Conservation (phyloP, 2,329 filamentous ascomycete genomes). For the Botrytis porri region DNA sequence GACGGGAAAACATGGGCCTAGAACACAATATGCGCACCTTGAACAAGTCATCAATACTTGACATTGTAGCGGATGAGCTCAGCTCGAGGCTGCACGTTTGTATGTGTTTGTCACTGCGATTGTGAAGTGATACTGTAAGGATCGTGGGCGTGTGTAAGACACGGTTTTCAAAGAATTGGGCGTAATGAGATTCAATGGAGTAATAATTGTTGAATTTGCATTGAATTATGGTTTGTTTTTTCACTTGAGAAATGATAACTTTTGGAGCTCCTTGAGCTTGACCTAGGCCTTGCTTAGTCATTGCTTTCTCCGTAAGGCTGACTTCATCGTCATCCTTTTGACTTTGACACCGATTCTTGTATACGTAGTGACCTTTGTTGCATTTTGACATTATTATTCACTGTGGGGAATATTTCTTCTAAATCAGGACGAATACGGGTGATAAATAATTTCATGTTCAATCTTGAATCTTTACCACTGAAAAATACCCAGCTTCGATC, state of each 20-base stretch:
- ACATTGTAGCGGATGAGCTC: constrained; percentile 26
- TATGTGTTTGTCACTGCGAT: neutral
- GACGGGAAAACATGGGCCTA: neutral
- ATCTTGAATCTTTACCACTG: neutral
- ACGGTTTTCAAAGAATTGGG: neutral
- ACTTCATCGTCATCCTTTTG: neutral
- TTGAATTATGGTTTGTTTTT: neutral
- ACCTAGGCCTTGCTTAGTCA: constrained; percentile 12
- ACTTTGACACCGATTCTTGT: neutral
- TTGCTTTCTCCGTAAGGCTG: neutral
- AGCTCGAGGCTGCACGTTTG: constrained; percentile 13
- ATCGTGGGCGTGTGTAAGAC: neutral
- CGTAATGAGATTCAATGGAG: neutral
- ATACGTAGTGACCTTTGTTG: neutral
- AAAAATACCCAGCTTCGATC: neutral
- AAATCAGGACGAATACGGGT: neutral
- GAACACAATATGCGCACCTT: constrained; percentile 25
- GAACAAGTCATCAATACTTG: constrained; percentile 36
- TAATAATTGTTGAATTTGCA: neutral
- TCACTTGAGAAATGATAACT: neutral
- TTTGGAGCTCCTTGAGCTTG: constrained; percentile 8
- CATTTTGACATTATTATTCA: neutral
- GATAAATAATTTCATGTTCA: neutral
- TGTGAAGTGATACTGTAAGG: neutral
- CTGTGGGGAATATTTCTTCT: neutral